Percentiles rank a stretch among this genome's conserved stretches.
Evolutionary conservation across 148 eudicot genomes (phyloP).

Genomic region (Chenopodium berlandieri): DNA sequence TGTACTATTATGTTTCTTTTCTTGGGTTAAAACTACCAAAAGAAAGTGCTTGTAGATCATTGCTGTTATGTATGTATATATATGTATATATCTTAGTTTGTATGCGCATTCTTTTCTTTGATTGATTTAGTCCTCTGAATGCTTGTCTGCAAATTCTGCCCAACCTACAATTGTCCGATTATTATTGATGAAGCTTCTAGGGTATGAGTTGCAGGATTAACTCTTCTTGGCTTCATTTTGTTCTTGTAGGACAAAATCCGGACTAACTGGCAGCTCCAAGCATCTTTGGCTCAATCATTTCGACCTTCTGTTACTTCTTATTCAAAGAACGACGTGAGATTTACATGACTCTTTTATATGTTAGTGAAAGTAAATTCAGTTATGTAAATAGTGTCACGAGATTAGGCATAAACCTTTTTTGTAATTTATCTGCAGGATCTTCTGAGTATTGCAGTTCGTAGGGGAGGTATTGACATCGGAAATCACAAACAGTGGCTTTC

Average conservation of each 20-base stretch:
- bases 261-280: conserved; percentile 28
- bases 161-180: neutral
- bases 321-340: conserved; percentile 66
- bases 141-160: neutral
- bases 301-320: conserved; percentile 54
- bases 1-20: neutral
- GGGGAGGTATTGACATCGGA: conserved; percentile 80
- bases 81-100: neutral
- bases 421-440: conserved; percentile 57
- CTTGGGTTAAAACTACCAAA: neutral
- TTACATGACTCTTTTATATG: conserved; percentile 3
- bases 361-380: neutral
- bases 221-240: conserved; percentile 9
- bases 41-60: neutral
- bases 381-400: conserved; percentile 1
- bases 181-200: neutral
- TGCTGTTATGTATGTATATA: neutral
- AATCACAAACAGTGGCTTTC: conserved; percentile 85
- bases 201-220: neutral
- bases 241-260: conserved; percentile 27
- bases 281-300: conserved; percentile 35
- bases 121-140: neutral
- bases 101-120: neutral
- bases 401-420: neutral
- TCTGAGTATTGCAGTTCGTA: conserved; percentile 57